Conservation (phyloP, 306 rosid species). For the Vigna nakashimae region DNA sequence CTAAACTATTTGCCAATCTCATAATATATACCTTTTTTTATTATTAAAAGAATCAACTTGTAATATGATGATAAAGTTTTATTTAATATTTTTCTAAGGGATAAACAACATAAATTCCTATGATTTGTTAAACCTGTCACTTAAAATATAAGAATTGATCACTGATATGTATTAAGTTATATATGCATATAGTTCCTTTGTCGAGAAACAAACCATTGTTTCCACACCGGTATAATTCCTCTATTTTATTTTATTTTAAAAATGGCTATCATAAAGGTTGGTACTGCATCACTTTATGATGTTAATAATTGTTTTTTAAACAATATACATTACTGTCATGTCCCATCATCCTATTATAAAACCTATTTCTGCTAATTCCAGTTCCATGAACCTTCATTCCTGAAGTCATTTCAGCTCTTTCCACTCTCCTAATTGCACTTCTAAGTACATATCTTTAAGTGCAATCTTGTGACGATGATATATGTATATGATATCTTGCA, state of each 20-base stretch:
- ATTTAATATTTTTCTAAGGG: background rate
- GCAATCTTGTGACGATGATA: conserved; percentile 45
- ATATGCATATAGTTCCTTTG: background rate
- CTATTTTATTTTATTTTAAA: background rate
- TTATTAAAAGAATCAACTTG: background rate
- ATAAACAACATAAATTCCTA: background rate
- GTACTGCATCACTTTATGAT: conserved; percentile 24
- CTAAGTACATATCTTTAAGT: conserved; percentile 41
- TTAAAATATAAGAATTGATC: too few relatives aligned
- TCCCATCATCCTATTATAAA: conserved; percentile 25
- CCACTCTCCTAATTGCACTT: conserved; percentile 42
- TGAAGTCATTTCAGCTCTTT: conserved; percentile 17
- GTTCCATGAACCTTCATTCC: conserved; percentile 32
- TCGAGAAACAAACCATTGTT: background rate
- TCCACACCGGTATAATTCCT: background rate
- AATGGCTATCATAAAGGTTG: conserved; percentile 12
- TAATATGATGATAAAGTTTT: too few relatives aligned
- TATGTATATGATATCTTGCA: background rate
- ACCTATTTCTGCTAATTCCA: background rate
- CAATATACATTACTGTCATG: conserved; percentile 29
- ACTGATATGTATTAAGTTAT: background rate
- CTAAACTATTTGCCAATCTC: background rate
- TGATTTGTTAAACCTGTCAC: background rate
- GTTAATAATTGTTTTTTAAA: conserved; percentile 33
- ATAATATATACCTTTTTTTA: too few relatives aligned